Conservation (phyloP, 2,329 filamentous ascomycete genomes). For the Colletotrichum somersetense region DNA sequence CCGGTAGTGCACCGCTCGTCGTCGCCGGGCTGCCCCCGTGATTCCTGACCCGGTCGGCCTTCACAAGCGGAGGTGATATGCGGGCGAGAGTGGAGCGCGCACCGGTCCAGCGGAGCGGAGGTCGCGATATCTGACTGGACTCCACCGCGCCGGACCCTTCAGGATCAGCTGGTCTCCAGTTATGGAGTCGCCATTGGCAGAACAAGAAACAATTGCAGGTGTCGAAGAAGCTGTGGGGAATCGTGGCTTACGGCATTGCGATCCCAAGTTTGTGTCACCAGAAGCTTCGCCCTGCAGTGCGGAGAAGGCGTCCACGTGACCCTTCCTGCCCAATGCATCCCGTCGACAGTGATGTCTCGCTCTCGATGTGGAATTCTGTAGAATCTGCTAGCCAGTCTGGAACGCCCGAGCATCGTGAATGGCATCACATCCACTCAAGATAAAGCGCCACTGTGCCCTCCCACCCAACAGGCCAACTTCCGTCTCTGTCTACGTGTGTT, state of each 20-base stretch:
- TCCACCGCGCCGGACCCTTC: neutral
- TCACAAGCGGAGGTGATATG: neutral
- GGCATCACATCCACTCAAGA: constrained; percentile 6
- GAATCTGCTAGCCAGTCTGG: constrained; percentile 18
- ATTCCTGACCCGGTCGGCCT: constrained; percentile 6
- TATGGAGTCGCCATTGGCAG: neutral
- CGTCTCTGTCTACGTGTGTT: too few relatives aligned
- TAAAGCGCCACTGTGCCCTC: neutral
- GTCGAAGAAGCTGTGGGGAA: neutral
- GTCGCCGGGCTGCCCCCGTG: neutral
- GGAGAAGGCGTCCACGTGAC: constrained; percentile 38
- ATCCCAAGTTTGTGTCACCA: constrained; percentile 11
- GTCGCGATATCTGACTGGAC: neutral
- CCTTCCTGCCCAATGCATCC: constrained; percentile 6
- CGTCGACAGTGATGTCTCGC: neutral
- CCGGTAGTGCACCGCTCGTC: neutral
- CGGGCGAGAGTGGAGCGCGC: neutral
- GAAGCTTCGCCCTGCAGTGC: constrained; percentile 35
- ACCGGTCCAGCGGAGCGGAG: constrained; percentile 19
- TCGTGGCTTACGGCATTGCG: constrained; percentile 17
- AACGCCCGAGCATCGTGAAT: constrained; percentile 6
- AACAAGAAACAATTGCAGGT: neutral
- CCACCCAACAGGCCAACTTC: neutral
- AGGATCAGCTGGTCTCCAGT: neutral
- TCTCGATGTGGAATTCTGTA: constrained; percentile 20